These are phyloP conservation scores for Acer campestre DNA, from an alignment of 345 rosid species.

Conservation along the genomic window DNA sequence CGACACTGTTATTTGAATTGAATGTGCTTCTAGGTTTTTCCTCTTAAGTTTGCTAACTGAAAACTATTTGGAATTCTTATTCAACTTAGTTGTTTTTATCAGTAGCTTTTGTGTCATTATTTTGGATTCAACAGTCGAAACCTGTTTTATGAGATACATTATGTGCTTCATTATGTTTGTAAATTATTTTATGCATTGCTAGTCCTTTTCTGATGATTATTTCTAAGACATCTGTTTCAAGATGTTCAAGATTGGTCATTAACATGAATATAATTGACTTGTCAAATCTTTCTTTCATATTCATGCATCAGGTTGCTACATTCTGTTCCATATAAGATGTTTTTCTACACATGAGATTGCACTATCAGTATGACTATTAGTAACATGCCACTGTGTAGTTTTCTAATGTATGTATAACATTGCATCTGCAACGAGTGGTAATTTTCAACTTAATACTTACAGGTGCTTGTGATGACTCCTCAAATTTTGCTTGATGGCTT, in stretches of 20 bases:
- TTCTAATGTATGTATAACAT: not conserved
- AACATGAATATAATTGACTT: not conserved
- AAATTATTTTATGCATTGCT: not conserved
- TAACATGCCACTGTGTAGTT: not conserved
- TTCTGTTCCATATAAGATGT: not conserved
- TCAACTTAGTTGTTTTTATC: not conserved
- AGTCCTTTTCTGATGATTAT: not conserved
- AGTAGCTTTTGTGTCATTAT: not conserved
- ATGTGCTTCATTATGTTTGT: not conserved
- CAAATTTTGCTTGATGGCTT: constrained; percentile 71
- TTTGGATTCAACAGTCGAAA: not conserved
- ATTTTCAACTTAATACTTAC: constrained; percentile 17
- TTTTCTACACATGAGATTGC: not conserved
- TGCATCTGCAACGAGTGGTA: not conserved
- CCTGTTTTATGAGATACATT: not conserved
- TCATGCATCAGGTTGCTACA: not conserved
- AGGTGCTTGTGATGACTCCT: constrained; percentile 98
- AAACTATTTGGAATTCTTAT: not conserved
- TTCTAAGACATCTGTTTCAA: not conserved
- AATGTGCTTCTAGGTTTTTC: not conserved
- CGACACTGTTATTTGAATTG: not conserved
- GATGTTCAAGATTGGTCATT: not conserved
- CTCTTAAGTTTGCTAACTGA: not conserved
- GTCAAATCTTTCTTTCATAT: not conserved
- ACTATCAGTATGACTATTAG: not conserved